phyloP scores from a whole-genome alignment of 1,284 basidiomycete genomes.

The Ceratobasidium theobromae region DNA sequence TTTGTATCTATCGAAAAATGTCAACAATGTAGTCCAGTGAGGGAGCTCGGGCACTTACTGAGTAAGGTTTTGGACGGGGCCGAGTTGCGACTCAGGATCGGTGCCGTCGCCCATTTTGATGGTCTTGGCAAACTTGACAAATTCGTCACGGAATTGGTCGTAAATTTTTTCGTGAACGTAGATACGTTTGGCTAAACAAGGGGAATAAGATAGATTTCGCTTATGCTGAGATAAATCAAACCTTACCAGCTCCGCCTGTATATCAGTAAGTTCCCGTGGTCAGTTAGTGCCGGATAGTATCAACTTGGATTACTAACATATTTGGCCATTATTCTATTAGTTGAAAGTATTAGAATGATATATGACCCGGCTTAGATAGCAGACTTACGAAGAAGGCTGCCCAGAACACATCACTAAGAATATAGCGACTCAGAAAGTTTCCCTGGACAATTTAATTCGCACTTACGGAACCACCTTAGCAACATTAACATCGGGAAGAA shows the following conservation, averaged over 20 bases:
- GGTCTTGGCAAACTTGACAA: slow-evolving; percentile 43
- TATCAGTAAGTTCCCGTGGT: not conserved
- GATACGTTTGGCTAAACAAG: slow-evolving; percentile 41
- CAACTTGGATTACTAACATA: slow-evolving; percentile 11
- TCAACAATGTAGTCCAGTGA: too few relatives aligned
- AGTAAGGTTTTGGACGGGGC: slow-evolving; percentile 14
- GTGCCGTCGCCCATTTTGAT: slow-evolving; percentile 48
- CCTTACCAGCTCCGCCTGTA: slow-evolving; percentile 11
- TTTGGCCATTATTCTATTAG: slow-evolving; percentile 18
- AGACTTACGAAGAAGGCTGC: slow-evolving; percentile 8
- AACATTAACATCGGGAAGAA: slow-evolving; percentile 53
- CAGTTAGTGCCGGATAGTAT: not conserved
- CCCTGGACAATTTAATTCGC: not conserved
- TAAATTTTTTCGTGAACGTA: slow-evolving; percentile 52
- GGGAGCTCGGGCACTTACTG: slow-evolving; percentile 3
- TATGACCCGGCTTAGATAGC: too few relatives aligned
- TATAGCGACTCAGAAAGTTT: slow-evolving; percentile 16
- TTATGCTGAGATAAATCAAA: not conserved
- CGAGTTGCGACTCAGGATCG: slow-evolving; percentile 9
- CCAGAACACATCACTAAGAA: not conserved
- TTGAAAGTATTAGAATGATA: not conserved
- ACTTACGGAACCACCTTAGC: slow-evolving; percentile 58
- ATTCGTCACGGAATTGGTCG: slow-evolving; percentile 45
- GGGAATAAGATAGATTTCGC: not conserved
- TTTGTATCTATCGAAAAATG: not conserved